Evolutionary conservation across 441 rosid species (phyloP), one percentile per base, ranked within the genome.

Genomic region (Adansonia grandidieri): DNA sequence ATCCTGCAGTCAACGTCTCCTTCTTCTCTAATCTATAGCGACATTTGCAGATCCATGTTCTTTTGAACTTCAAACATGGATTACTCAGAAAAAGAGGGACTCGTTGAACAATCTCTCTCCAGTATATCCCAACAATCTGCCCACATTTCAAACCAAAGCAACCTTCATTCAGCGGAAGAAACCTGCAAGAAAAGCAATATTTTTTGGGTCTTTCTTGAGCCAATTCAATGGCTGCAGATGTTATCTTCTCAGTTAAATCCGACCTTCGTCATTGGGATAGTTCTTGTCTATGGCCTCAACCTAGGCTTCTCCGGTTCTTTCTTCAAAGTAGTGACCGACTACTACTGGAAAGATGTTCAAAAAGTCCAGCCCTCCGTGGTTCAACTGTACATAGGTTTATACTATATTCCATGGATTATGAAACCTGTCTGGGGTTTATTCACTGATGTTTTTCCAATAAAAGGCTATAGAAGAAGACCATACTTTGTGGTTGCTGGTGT

Each of bases 351-450:
- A 64, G 73, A 65, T 65, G 64, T 76, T 40, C 73, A 76, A 20
- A 76, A 76, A 51, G 40, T 76, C 9, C 78, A 76, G 51, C 78
- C 78, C 9, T 76, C 78, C 0, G 63, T 19, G 19, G 78, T 76
- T 42, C 78, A 76, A 17, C 19, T 76, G 0, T 76, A 76, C 73
- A 53, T 76, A 1, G 97, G 97, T 17, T 61, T 92, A 11, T 92
- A 90, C 82, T 92, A 88, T 79, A 87, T 92, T 28, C 97, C 97
- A n/a, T 94, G 96, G 96, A 76, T 91, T 67, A 81, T 91, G 92
- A 91, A 90, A 79, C 98, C 97, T 15, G 22, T 92, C 4, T 94
- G 96, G 98, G 96, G 98, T 69, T 84, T 94, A 80, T 75, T 92
- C 17, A 92, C 96, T 13, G 95, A 91, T 79, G 87, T 92, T 60